Base-by-base conservation (phyloP, 441 rosid species). In the Erodium texanum region DNA sequence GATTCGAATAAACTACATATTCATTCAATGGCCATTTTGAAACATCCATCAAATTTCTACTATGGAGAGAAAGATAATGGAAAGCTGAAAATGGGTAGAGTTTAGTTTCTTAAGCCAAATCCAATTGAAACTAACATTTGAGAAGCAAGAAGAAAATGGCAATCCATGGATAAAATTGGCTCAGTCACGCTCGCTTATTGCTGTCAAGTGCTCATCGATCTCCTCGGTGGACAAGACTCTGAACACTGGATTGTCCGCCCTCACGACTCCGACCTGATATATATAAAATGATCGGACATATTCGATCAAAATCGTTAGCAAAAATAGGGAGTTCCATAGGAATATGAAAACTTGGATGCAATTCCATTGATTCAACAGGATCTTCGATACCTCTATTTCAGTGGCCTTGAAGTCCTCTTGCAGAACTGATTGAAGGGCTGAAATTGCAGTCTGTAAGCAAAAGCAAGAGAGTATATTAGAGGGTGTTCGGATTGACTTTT, bases 371-470 rank as follows among this genome's bases (percentile, higher is more conserved):
- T 22, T 10, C 45, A 36, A 7, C 43, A 41, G 54, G 29, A 27
- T 27, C 29, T 27, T 27, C 29, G 4, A 4, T 75, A 79, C 82
- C 82, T 79, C 82, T 14, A 79, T 79, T 73, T 75, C 82, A 34
- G 70, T 79, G 19, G 82, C 79, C 71, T 79, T 79, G 62, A 79
- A 79, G 59, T 79, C 82, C 71, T 79, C 82, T 71, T 79, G 82
- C 52, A 79, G 70, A 15, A 79, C 79, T 14, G 82, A 79, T 73
- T 75, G 82, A 68, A 79, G 58, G 54, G 82, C 77, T 58, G 82
- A 79, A 67, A 79, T 76, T 4, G 79, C 72, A 68, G 82, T 79
- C 82, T 79, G 24, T 0, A 58, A 16, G 24, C 24, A 10, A 20
- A 64, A 24, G 16, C 23, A 36, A 23, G 10, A 14, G 0, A 32